Evolutionary conservation across 2,329 filamentous ascomycete species (phyloP).

Genomic region (Leptographium flavum): DNA sequence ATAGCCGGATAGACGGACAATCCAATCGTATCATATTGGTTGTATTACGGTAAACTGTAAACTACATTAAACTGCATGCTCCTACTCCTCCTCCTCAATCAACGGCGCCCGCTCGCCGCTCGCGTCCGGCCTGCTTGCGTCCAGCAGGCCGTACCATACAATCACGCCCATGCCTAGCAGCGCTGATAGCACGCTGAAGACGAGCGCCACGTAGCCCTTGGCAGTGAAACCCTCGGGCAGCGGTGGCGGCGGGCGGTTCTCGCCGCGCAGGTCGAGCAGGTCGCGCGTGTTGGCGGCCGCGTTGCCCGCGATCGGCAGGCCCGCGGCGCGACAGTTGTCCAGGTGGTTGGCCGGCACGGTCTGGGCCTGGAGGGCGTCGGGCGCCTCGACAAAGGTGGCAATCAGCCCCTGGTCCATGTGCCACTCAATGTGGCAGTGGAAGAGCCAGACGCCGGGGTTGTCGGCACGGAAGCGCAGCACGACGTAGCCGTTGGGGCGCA

Average conservation of each 20-base stretch:
- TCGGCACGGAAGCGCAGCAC: constrained; percentile 35
- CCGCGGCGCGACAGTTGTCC: constrained; percentile 34
- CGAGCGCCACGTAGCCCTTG: constrained; percentile 58
- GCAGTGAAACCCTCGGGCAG: constrained; percentile 33
- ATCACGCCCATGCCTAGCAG: constrained; percentile 55
- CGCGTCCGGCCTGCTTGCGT: not conserved
- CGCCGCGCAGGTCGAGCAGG: constrained; percentile 14
- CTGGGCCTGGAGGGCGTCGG: constrained; percentile 30
- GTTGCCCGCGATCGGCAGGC: constrained; percentile 11
- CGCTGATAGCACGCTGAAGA: constrained; percentile 55
- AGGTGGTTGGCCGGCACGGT: constrained; percentile 45
- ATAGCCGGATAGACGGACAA: too few species aligned
- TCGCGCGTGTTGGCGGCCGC: constrained; percentile 14
- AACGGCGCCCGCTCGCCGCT: not conserved
- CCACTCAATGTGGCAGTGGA: constrained; percentile 42
- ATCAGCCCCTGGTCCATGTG: constrained; percentile 33
- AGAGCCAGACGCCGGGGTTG: constrained; percentile 32
- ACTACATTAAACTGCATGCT: too few species aligned
- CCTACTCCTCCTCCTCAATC: not conserved
- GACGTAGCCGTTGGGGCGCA: constrained; percentile 30
- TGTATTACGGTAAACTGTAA: too few species aligned
- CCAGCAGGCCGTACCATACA: constrained; percentile 4
- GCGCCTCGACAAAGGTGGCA: constrained; percentile 29
- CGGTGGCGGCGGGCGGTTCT: constrained; percentile 9
- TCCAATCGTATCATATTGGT: too few species aligned